phyloP scores from a whole-genome alignment of 805 yeast species.

The Limtongia smithiae region DNA sequence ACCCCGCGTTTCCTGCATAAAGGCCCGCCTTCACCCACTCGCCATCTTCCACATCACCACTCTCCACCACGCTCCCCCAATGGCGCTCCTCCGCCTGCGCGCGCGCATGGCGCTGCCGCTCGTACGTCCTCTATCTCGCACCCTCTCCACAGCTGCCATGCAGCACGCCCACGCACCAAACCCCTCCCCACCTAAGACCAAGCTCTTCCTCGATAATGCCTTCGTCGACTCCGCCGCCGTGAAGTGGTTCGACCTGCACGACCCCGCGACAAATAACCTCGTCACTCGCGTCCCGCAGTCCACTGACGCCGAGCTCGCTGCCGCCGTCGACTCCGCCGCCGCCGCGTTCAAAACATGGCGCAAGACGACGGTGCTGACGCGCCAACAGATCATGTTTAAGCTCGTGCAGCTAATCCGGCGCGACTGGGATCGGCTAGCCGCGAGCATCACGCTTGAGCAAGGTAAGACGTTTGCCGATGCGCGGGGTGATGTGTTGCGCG shows the following conservation, averaged over 20 bases:
- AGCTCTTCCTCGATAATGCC: conserved; percentile 45
- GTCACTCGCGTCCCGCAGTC: conserved; percentile 70
- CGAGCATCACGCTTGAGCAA: conserved; percentile 63
- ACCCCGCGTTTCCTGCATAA: no score
- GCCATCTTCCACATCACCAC: no score
- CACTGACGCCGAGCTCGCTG: conserved; percentile 60
- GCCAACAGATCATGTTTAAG: conserved; percentile 65
- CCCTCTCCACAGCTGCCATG: no score
- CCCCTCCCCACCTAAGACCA: conserved; percentile 36
- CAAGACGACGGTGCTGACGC: conserved; percentile 46
- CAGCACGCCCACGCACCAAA: no score
- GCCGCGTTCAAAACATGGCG: conserved; percentile 60
- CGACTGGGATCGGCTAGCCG: conserved; percentile 67
- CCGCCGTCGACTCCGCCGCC: conserved; percentile 62
- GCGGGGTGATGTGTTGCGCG: conserved; percentile 68
- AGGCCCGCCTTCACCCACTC: no score
- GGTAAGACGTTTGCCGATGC: conserved; percentile 77
- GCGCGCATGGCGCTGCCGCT: no score
- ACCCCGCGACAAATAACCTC: conserved; percentile 69
- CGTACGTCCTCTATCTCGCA: no score
- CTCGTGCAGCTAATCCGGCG: conserved; percentile 60
- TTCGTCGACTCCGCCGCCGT: conserved; percentile 49
- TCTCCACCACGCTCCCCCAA: no score
- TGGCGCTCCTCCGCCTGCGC: no score
- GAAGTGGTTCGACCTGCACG: conserved; percentile 66